Evolutionary conservation across 2,329 filamentous ascomycete species (phyloP), one percentile per base, ranked within the genome.

Genomic region (Alternaria atra): DNA sequence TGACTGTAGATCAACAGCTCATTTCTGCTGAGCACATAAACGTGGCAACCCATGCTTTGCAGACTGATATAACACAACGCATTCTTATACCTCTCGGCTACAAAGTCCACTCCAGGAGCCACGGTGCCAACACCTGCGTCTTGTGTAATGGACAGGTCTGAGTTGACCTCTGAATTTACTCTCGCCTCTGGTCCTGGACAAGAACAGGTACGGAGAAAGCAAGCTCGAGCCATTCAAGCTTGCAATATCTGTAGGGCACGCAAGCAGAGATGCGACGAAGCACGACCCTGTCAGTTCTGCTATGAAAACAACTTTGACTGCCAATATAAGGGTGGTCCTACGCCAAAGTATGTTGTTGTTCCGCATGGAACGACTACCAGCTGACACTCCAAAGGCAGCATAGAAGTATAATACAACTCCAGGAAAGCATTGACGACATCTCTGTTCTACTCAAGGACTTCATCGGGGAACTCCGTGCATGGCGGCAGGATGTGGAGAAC

Each of bases 301-400:
- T 90, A 90, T 71, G 94, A 98, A 68, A 96, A 96, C 75, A 89
- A 87, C 66, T 85, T 93, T 30, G 85, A 89, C 54, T 99, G 95
- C 82, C 89, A 92, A 78, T 98, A 97, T 78, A 89, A 94, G 66
- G 94, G 97, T 73, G 91, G 95, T 6, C 91, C 93, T 23, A 93
- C 93, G 13, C 95, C 96, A 74, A 94, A 95, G 92, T 97, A 84
- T 77, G 90, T 43, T 29, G 6, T 15, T 20, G 32, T n/a, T 39
- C 57, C 42, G 34, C 34, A 10, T 34, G 37, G 27, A 43, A 32
- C 43, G 17, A 23, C 44, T 17, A 25, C 5, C 32, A 20, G 52
- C 67, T 74, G 59, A 73, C 73, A 63, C n/a, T 63, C 50, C 40
- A 47, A 57, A 77, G 76, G 55, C 79, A 84, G 78, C 79, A 85